These are phyloP conservation scores for Sphaerulina populicola DNA, from an alignment of 2,329 filamentous ascomycete species.

Conservation along the genomic window DNA sequence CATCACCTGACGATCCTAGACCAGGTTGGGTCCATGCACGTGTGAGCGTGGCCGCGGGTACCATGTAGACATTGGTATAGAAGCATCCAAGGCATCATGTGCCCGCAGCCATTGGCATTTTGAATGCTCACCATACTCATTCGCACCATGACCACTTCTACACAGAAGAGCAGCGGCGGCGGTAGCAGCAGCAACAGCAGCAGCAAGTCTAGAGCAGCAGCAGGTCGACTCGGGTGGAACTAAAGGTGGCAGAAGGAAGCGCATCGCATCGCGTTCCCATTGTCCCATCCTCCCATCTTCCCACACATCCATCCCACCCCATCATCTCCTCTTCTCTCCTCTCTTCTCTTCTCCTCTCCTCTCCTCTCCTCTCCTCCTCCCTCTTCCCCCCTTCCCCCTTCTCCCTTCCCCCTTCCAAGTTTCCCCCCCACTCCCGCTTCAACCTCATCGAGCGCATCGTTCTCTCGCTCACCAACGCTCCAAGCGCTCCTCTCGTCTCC, in stretches of 20 bases:
- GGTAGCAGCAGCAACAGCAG: neutral
- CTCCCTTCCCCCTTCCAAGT: neutral
- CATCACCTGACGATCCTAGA: neutral
- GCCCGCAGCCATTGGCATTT: neutral
- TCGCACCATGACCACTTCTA: neutral
- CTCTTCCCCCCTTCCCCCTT: neutral
- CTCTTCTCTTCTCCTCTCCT: neutral
- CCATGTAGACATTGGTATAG: neutral
- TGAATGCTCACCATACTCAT: neutral
- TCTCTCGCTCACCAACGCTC: neutral
- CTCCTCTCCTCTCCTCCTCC: neutral
- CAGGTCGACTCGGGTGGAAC: neutral
- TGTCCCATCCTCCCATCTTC: too few relatives aligned
- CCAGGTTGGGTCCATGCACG: neutral
- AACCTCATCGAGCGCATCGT: neutral
- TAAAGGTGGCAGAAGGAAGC: neutral
- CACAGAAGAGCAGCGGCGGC: neutral
- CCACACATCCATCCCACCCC: neutral
- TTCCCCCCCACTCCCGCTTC: neutral
- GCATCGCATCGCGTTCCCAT: too few relatives aligned
- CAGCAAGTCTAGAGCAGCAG: neutral
- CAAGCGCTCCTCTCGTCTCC: neutral
- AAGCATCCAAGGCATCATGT: neutral
- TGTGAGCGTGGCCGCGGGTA: slow-evolving; percentile 3
- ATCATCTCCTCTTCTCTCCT: too few relatives aligned